Conservation (phyloP, 257 asterid genomes). For the Ocimum tenuiflorum region DNA sequence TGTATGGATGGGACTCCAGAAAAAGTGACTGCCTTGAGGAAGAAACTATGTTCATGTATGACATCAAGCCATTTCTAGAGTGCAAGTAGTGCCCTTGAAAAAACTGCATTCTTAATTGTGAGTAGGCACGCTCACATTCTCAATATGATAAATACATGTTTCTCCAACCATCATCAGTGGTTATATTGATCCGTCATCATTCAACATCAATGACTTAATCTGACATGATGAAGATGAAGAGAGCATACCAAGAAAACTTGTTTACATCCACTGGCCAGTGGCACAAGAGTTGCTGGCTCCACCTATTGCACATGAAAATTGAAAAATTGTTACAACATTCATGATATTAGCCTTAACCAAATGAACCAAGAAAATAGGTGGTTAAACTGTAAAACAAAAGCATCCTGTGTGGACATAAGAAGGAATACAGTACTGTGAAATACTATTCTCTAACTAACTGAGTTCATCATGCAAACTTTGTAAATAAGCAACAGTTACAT, state of each 20-base stretch:
- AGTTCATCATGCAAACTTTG: not conserved
- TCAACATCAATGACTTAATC: constrained; percentile 9
- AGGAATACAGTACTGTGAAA: not conserved
- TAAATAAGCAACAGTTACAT: not conserved
- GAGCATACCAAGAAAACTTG: constrained; percentile 84
- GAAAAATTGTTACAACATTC: constrained; percentile 9
- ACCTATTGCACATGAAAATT: constrained; percentile 50
- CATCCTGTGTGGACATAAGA: not conserved
- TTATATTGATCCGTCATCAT: too few relatives aligned
- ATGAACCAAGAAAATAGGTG: constrained; percentile 1
- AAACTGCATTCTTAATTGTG: not conserved
- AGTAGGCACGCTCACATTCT: not conserved
- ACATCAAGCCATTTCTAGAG: not conserved
- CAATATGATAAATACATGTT: not conserved
- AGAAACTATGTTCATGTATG: not conserved
- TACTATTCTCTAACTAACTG: constrained; percentile 3
- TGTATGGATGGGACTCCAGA: not conserved
- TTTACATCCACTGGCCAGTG: constrained; percentile 90
- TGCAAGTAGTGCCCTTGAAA: not conserved
- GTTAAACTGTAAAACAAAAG: not conserved
- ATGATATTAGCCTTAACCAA: not conserved
- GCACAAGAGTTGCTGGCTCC: constrained; percentile 88
- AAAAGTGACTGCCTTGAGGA: not conserved
- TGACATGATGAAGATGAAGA: constrained; percentile 1
- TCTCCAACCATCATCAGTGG: constrained; percentile 4